These are phyloP conservation scores for Pleurotus salmoneostramineus DNA, from an alignment of 768 basidiomycete species.

Conservation along the genomic window DNA sequence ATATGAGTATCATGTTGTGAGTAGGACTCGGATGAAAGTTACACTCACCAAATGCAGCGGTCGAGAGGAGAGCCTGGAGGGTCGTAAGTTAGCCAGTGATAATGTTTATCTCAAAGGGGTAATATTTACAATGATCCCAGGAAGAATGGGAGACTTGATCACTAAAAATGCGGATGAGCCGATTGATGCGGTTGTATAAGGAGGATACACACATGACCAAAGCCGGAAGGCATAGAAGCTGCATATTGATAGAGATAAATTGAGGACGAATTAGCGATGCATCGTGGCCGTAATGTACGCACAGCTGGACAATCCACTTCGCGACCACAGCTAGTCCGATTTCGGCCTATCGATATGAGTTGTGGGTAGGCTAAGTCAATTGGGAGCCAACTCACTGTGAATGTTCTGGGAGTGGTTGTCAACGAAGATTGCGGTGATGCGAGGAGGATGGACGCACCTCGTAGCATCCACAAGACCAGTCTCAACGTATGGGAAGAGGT, in stretches of 20 bases:
- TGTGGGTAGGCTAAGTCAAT: background rate
- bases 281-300: background rate
- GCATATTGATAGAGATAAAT: background rate
- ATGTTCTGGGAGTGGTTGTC: conserved; percentile 9
- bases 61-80: conserved; percentile 12
- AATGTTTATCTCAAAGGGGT: background rate
- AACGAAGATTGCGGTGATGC: background rate
- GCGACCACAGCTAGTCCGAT: conserved; percentile 16
- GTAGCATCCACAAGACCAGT: conserved; percentile 16
- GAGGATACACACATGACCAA: conserved; percentile 12
- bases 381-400: conserved; percentile 9
- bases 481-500: conserved; percentile 17
- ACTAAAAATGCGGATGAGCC: conserved; percentile 3
- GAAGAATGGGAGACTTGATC: conserved; percentile 10
- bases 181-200: background rate
- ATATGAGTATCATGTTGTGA: too few relatives aligned
- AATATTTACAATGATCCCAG: conserved; percentile 12
- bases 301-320: conserved; percentile 20
- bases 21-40: too few relatives aligned
- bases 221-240: conserved; percentile 17
- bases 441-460: conserved; percentile 9
- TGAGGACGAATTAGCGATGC: background rate
- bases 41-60: conserved; percentile 13
- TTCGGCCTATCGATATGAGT: conserved; percentile 11
- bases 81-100: background rate